phyloP scores from a whole-genome alignment of 495 filamentous ascomycete genomes.

The Penicillium antarcticum region DNA sequence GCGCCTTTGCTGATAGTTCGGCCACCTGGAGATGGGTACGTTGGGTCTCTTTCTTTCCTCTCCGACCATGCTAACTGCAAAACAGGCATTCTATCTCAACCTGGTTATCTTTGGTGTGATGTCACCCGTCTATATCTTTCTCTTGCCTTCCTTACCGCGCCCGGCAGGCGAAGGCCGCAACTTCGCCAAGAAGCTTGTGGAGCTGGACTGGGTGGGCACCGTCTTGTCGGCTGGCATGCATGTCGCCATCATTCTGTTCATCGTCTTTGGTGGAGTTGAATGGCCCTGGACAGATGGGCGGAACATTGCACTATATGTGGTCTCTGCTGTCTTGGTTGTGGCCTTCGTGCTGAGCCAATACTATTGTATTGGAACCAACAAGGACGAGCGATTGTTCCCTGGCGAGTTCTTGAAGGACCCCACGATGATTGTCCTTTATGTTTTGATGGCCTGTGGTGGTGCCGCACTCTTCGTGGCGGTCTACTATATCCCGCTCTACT shows the following conservation, averaged over 20 bases:
- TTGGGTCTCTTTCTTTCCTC: no score
- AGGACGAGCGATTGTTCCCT: constrained; percentile 46
- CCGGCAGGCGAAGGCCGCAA: not conserved
- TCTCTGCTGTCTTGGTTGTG: constrained; percentile 45
- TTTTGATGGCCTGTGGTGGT: constrained; percentile 26
- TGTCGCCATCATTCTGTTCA: constrained; percentile 12
- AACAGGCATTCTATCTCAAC: constrained; percentile 13
- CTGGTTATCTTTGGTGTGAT: not conserved
- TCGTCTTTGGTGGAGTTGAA: constrained; percentile 21
- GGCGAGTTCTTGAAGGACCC: constrained; percentile 43
- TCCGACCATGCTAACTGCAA: no score
- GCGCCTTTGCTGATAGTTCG: not conserved
- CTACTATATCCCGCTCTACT: constrained; percentile 53
- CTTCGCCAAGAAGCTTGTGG: not conserved
- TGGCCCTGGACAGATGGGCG: constrained; percentile 35
- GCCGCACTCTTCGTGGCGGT: constrained; percentile 29
- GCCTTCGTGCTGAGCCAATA: constrained; percentile 11
- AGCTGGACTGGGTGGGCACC: constrained; percentile 17
- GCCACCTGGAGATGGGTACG: constrained; percentile 9
- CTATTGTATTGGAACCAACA: constrained; percentile 40
- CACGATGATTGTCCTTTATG: constrained; percentile 44
- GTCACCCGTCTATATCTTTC: constrained; percentile 3
- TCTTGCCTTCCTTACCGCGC: not conserved
- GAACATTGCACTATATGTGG: constrained; percentile 48
- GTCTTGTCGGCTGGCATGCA: constrained; percentile 11